Evolutionary conservation across 73 alveolate species (phyloP).

Genomic region (Durusdinium trenchii): DNA sequence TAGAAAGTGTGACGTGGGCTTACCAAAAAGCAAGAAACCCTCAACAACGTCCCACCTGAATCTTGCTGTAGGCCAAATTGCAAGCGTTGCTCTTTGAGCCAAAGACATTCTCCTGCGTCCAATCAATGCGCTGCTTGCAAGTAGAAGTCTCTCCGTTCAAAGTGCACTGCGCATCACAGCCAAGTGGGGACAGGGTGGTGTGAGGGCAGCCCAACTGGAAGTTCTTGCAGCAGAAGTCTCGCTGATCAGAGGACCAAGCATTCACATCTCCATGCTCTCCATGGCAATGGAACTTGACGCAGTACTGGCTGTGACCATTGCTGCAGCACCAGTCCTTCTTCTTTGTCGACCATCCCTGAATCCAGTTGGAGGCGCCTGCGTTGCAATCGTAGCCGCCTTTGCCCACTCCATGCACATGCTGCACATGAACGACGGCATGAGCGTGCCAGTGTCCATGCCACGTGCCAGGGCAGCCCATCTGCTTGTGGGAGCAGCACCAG

Average conservation of each 20-base stretch:
- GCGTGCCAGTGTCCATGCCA: conserved; percentile 46
- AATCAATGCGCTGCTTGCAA: not conserved
- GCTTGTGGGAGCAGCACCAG: conserved; percentile 56
- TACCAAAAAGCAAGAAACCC: no score
- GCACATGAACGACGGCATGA: not conserved
- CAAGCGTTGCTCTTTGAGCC: conserved; percentile 13
- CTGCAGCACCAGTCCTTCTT: conserved; percentile 42
- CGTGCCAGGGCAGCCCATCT: conserved; percentile 7
- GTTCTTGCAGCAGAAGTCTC: conserved; percentile 53
- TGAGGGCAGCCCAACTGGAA: conserved; percentile 58
- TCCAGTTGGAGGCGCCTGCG: conserved; percentile 42
- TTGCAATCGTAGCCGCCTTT: conserved; percentile 47
- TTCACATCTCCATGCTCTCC: not conserved
- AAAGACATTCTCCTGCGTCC: conserved; percentile 41
- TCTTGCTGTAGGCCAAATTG: conserved; percentile 71
- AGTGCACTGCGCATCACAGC: conserved; percentile 24
- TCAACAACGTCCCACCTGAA: no score
- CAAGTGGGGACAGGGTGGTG: conserved; percentile 39
- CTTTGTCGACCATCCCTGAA: conserved; percentile 52
- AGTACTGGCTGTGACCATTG: not conserved
- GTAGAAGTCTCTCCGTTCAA: not conserved
- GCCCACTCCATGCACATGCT: not conserved
- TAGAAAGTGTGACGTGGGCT: no score
- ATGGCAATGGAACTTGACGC: conserved; percentile 37
- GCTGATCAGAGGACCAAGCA: not conserved